Conservation (phyloP, 352 stramenopile genomes). For the Pythium insidiosum region DNA sequence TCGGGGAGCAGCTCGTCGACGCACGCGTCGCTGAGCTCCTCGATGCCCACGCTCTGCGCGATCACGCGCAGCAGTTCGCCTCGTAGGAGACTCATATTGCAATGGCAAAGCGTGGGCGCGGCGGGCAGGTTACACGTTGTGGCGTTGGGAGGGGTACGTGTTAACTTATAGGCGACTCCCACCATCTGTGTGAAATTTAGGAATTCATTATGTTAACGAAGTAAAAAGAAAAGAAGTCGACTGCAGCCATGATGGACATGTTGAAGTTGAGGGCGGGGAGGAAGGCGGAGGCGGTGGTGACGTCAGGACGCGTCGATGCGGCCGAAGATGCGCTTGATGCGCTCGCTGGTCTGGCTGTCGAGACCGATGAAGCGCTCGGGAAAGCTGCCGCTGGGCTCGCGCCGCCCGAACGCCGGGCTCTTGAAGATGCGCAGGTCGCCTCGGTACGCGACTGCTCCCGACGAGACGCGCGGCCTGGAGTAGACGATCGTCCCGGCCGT, state of each 20-base stretch:
- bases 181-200: too few species aligned
- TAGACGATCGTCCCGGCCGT: conserved; percentile 7
- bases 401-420: conserved; percentile 36
- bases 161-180: too few species aligned
- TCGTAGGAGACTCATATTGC: conserved; percentile 66
- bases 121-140: too few species aligned
- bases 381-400: conserved; percentile 42
- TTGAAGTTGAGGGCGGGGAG: too few species aligned
- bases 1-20: conserved; percentile 63
- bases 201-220: too few species aligned
- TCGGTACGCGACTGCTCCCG: conserved; percentile 7
- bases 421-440: conserved; percentile 80
- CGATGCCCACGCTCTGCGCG: conserved; percentile 67
- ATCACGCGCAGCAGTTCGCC: conserved; percentile 62
- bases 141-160: too few species aligned
- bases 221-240: too few species aligned
- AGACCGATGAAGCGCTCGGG: conserved; percentile 74
- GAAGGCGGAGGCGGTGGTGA: too few species aligned
- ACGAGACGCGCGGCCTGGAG: neutral
- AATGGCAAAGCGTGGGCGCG: too few species aligned
- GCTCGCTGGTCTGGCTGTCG: conserved; percentile 65
- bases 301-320: too few species aligned
- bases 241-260: too few species aligned
- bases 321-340: conserved; percentile 68
- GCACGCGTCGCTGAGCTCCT: conserved; percentile 57